Base-by-base conservation (phyloP, 2,329 filamentous ascomycete species). In the Phialophora verrucosa region DNA sequence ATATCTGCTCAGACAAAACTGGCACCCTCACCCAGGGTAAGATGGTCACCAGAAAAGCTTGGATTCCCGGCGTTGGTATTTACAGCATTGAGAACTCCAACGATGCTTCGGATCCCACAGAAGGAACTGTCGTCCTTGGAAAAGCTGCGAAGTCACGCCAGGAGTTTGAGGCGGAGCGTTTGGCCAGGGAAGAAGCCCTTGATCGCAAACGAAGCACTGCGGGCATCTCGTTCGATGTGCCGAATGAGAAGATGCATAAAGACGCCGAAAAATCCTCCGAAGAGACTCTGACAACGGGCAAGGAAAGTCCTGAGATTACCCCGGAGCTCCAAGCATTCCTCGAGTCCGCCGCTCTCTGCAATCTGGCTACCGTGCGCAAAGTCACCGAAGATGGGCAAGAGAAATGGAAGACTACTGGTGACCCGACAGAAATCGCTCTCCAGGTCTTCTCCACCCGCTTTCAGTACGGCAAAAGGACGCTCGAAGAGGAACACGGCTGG, bases 381-480 rank as follows among this genome's bases (percentile, higher is more conserved):
- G 79, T 80, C 49, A 73, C 77, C 4, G 73, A 80, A 27, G 67
- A 70, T 56, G 71, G 71, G 10, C 49, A 61, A 4, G 71, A 72
- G 5, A 76, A 77, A 51, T 88, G 87, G 87, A 81, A 83, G 59
- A 82, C 85, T 29, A 83, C 85, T 55, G 87, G 86, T n/a, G 86
- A 88, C 68, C 85, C 86, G 1, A 90, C 88, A 2, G 88, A 90
- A 71, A 88, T 90, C 65, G 88, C 88, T 5, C 83, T 90, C 2
- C 86, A 89, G 65, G 87, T 90, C 6, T 88, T 90, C 70, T 85
- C 87, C 1, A 82, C 85, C 72, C 84, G 88, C 25, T 90, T 90
- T 70, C 32, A 55, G 10, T 23, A 55, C 29, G 76, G 80, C 23
- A 83, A 82, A 66, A 78, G 76, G n/a, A 71, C 74, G 2, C 75